A percentile compares a stretch with the other conserved stretches of the same genome.
phyloP scores from a whole-genome alignment of 768 basidiomycete species.

The Lanmaoa pseudosensibilis region DNA sequence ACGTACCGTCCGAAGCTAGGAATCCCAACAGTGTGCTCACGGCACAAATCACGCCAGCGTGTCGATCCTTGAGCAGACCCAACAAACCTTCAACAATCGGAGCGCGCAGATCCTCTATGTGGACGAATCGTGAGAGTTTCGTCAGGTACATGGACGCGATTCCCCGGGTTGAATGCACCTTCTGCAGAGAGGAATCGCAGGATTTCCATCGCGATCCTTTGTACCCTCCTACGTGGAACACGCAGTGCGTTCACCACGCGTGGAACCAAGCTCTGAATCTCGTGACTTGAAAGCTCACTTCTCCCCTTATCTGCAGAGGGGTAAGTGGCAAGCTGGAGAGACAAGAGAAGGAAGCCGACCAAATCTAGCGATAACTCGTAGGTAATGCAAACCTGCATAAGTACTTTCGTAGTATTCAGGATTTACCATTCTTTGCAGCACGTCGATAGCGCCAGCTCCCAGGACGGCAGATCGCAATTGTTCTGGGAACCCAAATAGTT shows the following conservation, averaged over 20 bases:
- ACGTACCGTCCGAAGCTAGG: conserved; percentile 19
- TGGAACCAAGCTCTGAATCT: conserved; percentile 6
- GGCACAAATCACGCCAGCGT: conserved; percentile 16
- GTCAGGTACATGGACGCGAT: too few species aligned
- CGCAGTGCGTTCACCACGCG: conserved; percentile 17
- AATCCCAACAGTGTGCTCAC: conserved; percentile 14
- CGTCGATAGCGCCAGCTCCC: conserved; percentile 11
- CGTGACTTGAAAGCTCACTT: not conserved
- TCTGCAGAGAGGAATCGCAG: conserved; percentile 15
- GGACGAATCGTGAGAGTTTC: not conserved
- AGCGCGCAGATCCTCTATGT: conserved; percentile 12
- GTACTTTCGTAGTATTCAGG: conserved; percentile 1
- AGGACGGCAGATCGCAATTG: conserved; percentile 17
- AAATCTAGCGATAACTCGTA: conserved; percentile 19
- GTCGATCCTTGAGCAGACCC: conserved; percentile 17
- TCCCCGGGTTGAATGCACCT: not conserved
- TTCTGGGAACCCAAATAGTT: conserved; percentile 7
- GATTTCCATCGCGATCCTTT: conserved; percentile 13
- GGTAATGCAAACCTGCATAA: conserved; percentile 25
- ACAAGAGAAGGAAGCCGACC: too few species aligned
- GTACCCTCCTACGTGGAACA: conserved; percentile 18
- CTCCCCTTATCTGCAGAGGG: conserved; percentile 5
- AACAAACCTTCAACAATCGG: conserved; percentile 13
- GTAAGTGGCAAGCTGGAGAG: too few species aligned
- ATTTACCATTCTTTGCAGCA: conserved; percentile 18